Conservation (phyloP, 2,329 filamentous ascomycete species). For the Cordyceps fumosorosea region DNA sequence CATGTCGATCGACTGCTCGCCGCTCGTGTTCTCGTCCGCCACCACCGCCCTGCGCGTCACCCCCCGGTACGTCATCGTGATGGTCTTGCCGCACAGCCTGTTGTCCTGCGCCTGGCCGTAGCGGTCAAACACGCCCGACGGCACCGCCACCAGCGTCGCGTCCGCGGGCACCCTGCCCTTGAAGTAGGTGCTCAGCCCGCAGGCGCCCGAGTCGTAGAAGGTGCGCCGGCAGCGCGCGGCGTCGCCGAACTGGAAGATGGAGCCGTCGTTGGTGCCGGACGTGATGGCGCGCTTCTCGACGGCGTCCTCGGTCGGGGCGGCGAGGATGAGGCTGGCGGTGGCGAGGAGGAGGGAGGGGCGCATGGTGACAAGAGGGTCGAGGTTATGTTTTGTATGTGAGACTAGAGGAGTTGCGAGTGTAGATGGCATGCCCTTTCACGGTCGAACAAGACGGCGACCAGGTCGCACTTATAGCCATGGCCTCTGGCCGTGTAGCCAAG, state of each 20-base stretch:
- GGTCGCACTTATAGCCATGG: no score
- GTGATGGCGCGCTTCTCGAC: neutral
- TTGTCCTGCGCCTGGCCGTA: constrained; percentile 12
- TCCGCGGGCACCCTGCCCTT: constrained; percentile 4
- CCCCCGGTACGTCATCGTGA: constrained; percentile 14
- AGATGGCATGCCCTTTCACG: neutral
- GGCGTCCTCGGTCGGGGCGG: neutral
- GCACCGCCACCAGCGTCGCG: constrained; percentile 11
- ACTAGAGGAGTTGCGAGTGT: neutral
- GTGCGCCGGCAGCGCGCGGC: constrained; percentile 7
- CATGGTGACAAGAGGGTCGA: neutral
- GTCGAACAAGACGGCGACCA: no score
- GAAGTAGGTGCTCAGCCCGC: constrained; percentile 13
- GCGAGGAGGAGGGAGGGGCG: neutral
- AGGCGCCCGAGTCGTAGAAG: constrained; percentile 11
- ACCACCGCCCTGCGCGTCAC: constrained; percentile 14
- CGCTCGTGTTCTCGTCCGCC: constrained; percentile 17
- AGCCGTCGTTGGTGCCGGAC: constrained; percentile 10
- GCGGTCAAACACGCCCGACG: constrained; percentile 7
- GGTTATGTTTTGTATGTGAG: no score
- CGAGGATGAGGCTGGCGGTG: neutral
- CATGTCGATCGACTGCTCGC: constrained; percentile 20
- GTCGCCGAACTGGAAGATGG: constrained; percentile 13
- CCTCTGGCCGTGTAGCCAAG: no score
- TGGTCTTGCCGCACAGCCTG: constrained; percentile 12